Evolutionary conservation across 306 rosid genomes (phyloP), one percentile per base, ranked within the genome.

Genomic region (Mimosa pudica): DNA sequence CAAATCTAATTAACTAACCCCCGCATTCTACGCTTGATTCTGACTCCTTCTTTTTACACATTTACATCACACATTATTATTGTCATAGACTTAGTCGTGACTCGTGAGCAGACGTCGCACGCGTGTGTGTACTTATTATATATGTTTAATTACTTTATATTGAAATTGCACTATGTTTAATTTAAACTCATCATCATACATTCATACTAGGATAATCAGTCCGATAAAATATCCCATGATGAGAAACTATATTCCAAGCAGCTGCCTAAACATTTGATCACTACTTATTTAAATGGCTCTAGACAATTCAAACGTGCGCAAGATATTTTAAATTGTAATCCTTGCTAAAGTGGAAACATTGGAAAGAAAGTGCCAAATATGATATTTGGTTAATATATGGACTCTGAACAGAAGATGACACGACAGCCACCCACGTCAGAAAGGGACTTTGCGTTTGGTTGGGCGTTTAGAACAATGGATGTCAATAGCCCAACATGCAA

Each of bases 21-120:
- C 12, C 32, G 42, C 5, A 63, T 46, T 64, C 38, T 18, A 78
- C 63, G 70, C 78, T 58, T 69, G 73, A 44, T 20, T 20, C 2
- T 2, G 33, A 54, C 20, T 10, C 30, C 61, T 24, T 18, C 7
- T 2, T n/a, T 57, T 18, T 18, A n/a, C 33, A n/a, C 11, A 57
- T 7, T 61, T 32, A 30, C 14, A 62, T 10, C 41, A 3, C 30
- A 3, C 65, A 18, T 52, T 74, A 32, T 64, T 69, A 32, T 64
- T 69, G 20, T 44, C 48, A 10, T 11, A 42, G 18, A 60, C 36
- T 51, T 51, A 4, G 8, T 2, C 14, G 7, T 51, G 24, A 4
- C 2, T 2, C 14, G 7, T 51, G 24, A 9, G 9, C 73, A 18
- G 4, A 41, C 8, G 71, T 44, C 20, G 36, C 7, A 17, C 7